Conservation (phyloP, 495 filamentous ascomycete species). For the Astrothelium macrocarpum region DNA sequence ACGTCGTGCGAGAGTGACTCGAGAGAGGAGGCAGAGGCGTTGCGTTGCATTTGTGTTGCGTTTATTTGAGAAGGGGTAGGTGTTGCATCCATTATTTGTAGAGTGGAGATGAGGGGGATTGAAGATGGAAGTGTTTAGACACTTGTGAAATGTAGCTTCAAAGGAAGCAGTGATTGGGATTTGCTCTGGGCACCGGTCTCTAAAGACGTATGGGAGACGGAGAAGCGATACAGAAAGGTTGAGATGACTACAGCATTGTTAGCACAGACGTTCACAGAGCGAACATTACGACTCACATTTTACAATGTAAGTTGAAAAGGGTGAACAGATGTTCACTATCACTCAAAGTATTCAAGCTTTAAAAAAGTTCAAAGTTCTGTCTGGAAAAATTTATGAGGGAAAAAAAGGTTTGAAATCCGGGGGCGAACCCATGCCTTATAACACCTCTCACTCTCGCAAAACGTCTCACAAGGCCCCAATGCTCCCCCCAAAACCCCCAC, state of each 20-base stretch:
- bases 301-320: too few relatives aligned
- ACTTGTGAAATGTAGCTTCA: too few relatives aligned
- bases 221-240: too few relatives aligned
- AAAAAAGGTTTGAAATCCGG: background rate
- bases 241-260: background rate
- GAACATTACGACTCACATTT: background rate
- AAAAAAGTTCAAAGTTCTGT: too few relatives aligned
- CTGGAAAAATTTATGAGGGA: background rate
- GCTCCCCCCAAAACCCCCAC: background rate
- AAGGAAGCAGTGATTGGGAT: too few relatives aligned
- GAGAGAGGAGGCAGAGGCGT: background rate
- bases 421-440: background rate
- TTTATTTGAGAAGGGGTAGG: background rate
- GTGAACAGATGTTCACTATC: too few relatives aligned
- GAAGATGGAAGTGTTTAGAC: too few relatives aligned
- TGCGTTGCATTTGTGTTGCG: background rate
- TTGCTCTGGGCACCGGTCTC: too few relatives aligned
- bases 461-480: background rate
- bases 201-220: too few relatives aligned
- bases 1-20: slow-evolving; percentile 1
- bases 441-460: background rate
- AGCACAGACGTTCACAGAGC: background rate
- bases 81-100: background rate
- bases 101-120: background rate
- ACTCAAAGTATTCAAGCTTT: too few relatives aligned